These are phyloP conservation scores for Boletus rubroflammeus DNA, from an alignment of 768 basidiomycete genomes.

Conservation along the genomic window DNA sequence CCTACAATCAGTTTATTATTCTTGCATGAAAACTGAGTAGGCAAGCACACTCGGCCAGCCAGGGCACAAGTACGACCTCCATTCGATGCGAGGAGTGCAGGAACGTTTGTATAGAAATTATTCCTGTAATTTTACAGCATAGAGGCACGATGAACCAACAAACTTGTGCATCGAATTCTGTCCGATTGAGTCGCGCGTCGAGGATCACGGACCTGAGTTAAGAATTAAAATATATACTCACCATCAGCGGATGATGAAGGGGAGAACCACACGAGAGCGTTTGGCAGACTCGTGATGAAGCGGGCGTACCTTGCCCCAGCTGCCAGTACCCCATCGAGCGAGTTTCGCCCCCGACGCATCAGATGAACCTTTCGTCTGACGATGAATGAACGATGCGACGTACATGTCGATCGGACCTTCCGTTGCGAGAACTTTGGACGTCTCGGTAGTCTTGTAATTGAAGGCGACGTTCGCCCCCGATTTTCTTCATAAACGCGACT, in stretches of 20 bases:
- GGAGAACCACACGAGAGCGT: background rate
- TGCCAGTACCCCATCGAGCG: background rate
- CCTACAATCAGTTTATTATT: background rate
- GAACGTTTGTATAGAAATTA: background rate
- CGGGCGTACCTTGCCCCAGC: background rate
- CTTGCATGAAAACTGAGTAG: background rate
- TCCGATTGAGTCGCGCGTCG: background rate
- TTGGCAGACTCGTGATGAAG: constrained; percentile 3
- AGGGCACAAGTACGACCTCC: background rate
- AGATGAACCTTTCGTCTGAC: no score
- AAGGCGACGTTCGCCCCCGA: constrained; percentile 1
- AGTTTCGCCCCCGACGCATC: background rate
- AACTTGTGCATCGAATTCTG: background rate
- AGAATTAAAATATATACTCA: background rate
- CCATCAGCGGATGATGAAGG: background rate
- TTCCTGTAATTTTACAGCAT: background rate
- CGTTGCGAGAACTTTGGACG: constrained; percentile 3
- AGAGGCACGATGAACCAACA: background rate
- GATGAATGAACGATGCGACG: background rate
- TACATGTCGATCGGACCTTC: constrained; percentile 5
- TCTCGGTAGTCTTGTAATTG: constrained; percentile 4
- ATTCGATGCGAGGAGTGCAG: constrained; percentile 1
- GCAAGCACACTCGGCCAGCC: background rate
- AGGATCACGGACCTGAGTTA: background rate
- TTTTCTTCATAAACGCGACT: constrained; percentile 3